Evolutionary conservation across 192 early-diverging fungal species (phyloP), one percentile per base, ranked within the genome.

Genomic region (Backusella macrospora): DNA sequence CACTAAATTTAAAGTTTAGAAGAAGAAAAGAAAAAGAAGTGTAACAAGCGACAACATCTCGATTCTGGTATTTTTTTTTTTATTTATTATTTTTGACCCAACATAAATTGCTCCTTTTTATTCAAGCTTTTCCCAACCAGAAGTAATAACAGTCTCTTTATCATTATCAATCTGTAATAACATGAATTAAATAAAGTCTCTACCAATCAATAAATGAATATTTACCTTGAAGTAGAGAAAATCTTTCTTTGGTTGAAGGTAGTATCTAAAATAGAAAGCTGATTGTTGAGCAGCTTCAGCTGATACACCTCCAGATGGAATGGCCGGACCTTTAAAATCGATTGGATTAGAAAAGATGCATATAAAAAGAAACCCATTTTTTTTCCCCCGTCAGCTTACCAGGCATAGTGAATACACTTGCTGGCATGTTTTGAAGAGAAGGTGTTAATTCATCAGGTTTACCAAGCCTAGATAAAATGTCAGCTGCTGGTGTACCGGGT

Each of bases 381-480:
- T n/a, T n/a, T n/a, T n/a, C n/a, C n/a, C n/a, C n/a, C n/a, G n/a
- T 34, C 14, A 16, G 0, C 29, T 68, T 73, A 80, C 79, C 79
- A 43, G 79, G 79, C 79, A 81, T 81, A 23, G 75, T 76, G 15
- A 64, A 18, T 18, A 80, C 18, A 59, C 42, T 18, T 23, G 68
- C 43, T 9, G 52, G 37, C 18, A 43, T 62, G n/a, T 65, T 45
- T 4, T 78, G 73, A 69, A 84, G 66, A 18, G 68, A 49, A n/a
- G 76, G 80, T 12, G 75, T 83, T 14, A 84, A 62, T 65, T 86
- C 85, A 63, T 86, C 85, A 29, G 85, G 85, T 15, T 84, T 72
- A 13, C 85, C 85, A 73, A 86, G 75, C 4, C 76, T 79, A 10
- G 55, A 40, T 46, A 84, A 59, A 34, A 86, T 78, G 16, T 81